Base-by-base conservation (phyloP, 1,284 basidiomycete species). In the Sporisorium sorghi region DNA sequence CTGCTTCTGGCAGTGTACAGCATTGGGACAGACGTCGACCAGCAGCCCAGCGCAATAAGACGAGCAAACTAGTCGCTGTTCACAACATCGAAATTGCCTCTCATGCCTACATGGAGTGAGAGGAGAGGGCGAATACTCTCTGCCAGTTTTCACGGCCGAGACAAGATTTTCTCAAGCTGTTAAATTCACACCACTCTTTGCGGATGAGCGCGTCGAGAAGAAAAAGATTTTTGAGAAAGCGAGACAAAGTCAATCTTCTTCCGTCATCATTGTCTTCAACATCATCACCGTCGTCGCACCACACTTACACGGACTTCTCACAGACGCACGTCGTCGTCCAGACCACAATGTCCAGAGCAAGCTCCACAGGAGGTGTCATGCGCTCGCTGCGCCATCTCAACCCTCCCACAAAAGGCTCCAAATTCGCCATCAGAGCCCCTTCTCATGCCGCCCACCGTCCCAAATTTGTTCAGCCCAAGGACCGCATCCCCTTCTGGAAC, bases 401-500 rank as follows among this genome's bases (percentile, higher is more conserved):
- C 14, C 79, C 80, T 21, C 78, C 80, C 15, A 67, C 73, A 1
- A 71, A 74, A 21, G 77, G 78, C 48, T 77, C 78, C 37, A 85
- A 84, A 49, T 80, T 82, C 48, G 76, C 74, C 51, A 64, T 73
- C 54, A 71, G 70, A 61, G 74, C 78, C 11, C 85, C 85, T 12
- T 75, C 83, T 3, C 77, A 84, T 51, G 80, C 82, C 59, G 76
- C 80, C 5, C 65, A 80, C 19, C 58, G 44, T 42, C 81, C 82
- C 35, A 67, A 73, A 42, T 85, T 81, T 55, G 85, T 86, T 50
- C 82, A 78, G 58, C 79, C 82, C 40, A 84, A 85, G 72, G 85
- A 86, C 64, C 82, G 85, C 40, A 79, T 86, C 39, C 75, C 81
- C 0, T 85, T 80, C 64, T 86, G 85, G 85, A 85, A 86, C 77